Evolutionary conservation across 768 basidiomycete species (phyloP).

Genomic region (Tulasnella sp.): DNA sequence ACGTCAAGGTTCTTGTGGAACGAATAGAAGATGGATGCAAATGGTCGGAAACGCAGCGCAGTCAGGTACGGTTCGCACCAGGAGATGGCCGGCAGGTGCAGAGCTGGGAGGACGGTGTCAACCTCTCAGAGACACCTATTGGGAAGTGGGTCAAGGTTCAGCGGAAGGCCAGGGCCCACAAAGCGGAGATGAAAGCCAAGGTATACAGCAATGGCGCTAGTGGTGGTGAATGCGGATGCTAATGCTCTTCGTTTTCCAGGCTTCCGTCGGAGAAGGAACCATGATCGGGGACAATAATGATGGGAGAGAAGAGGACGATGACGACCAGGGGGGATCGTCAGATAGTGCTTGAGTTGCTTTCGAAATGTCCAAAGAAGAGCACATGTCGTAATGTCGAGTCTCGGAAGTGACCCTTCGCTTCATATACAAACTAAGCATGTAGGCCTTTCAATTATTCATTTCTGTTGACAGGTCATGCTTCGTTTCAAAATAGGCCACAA

Average conservation of each 20-base stretch:
- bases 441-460: too few relatives aligned
- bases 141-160: constrained; percentile 73
- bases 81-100: constrained; percentile 57
- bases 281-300: background rate
- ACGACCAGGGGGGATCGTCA: too few relatives aligned
- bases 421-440: too few relatives aligned
- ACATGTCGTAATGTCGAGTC: too few relatives aligned
- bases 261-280: background rate
- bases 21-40: constrained; percentile 72
- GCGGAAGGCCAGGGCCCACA: constrained; percentile 60
- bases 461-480: too few relatives aligned
- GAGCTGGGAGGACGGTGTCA: constrained; percentile 55
- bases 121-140: constrained; percentile 60
- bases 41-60: constrained; percentile 67
- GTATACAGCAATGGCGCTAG: constrained; percentile 30
- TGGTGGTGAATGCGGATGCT: too few relatives aligned
- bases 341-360: too few relatives aligned
- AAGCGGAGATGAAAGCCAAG: constrained; percentile 54
- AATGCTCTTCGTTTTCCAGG: background rate
- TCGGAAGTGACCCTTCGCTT: too few relatives aligned
- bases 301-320: background rate
- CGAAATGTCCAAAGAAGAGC: too few relatives aligned
- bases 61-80: constrained; percentile 64
- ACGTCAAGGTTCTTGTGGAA: constrained; percentile 70
- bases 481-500: too few relatives aligned